Conservation (phyloP, 495 filamentous ascomycete species). For the Aspergillus homomorphus region DNA sequence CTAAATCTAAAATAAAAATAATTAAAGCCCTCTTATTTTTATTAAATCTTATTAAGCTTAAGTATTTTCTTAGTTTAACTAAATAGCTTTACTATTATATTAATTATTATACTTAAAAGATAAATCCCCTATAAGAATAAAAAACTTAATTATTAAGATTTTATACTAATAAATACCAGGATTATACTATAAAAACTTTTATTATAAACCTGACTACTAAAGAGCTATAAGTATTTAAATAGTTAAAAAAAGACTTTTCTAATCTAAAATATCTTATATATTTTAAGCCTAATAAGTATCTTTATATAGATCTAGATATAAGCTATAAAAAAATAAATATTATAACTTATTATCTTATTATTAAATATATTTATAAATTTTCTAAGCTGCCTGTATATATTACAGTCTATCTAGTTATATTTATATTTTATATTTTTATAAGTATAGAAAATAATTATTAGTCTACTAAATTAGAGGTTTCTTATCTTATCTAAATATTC, state of each 20-base stretch:
- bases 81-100: not conserved
- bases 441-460: not conserved
- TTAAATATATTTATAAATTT: not conserved
- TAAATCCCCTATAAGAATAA: conserved; percentile 3
- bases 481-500: too few relatives aligned
- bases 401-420: not conserved
- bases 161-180: not conserved
- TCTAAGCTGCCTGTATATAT: not conserved
- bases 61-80: conserved; percentile 7
- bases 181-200: not conserved
- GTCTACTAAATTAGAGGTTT: not conserved
- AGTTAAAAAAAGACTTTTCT: too few relatives aligned
- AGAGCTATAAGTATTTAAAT: conserved; percentile 1
- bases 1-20: too few relatives aligned
- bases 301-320: too few relatives aligned
- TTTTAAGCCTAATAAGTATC: too few relatives aligned
- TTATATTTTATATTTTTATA: not conserved
- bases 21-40: too few relatives aligned
- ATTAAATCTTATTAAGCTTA: too few relatives aligned
- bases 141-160: not conserved
- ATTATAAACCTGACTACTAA: too few relatives aligned
- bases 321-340: not conserved
- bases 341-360: conserved; percentile 1
- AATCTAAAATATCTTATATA: too few relatives aligned
- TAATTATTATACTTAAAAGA: too few relatives aligned